Conservation (phyloP, 1,284 basidiomycete species). For the Chalciporus sp. region DNA sequence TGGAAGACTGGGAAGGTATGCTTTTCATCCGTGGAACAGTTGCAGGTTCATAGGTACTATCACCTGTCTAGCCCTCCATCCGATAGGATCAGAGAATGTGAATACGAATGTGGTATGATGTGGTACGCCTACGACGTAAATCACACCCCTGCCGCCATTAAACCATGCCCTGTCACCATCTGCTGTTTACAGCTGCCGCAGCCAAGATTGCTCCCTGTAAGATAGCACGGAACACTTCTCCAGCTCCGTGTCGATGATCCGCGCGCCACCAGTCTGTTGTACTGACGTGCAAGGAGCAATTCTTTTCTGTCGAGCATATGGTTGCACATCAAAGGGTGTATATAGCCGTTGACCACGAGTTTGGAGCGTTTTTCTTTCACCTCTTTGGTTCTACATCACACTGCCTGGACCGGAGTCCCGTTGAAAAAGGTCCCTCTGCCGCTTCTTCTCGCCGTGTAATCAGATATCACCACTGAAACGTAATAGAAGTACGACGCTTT, state of each 20-base stretch:
- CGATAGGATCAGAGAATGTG: neutral
- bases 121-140: constrained; percentile 7
- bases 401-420: neutral
- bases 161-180: constrained; percentile 12
- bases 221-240: neutral
- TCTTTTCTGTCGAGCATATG: too few species aligned
- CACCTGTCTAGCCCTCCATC: neutral
- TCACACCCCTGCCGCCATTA: constrained; percentile 6
- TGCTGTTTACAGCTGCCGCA: neutral
- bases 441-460: constrained; percentile 39
- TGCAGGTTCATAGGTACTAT: neutral
- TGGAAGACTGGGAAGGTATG: too few species aligned
- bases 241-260: constrained; percentile 17
- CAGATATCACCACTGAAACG: constrained; percentile 23
- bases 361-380: neutral
- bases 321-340: neutral
- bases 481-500: constrained; percentile 1
- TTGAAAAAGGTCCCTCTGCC: constrained; percentile 26
- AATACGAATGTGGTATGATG: neutral
- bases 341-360: neutral
- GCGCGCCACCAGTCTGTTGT: neutral
- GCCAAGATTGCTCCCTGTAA: neutral
- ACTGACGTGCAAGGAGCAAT: too few species aligned
- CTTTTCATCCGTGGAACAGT: neutral
- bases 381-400: neutral